Evolutionary conservation across 2,329 filamentous ascomycete species (phyloP), one percentile per base, ranked within the genome.

Genomic region (Penicillium sp.): DNA sequence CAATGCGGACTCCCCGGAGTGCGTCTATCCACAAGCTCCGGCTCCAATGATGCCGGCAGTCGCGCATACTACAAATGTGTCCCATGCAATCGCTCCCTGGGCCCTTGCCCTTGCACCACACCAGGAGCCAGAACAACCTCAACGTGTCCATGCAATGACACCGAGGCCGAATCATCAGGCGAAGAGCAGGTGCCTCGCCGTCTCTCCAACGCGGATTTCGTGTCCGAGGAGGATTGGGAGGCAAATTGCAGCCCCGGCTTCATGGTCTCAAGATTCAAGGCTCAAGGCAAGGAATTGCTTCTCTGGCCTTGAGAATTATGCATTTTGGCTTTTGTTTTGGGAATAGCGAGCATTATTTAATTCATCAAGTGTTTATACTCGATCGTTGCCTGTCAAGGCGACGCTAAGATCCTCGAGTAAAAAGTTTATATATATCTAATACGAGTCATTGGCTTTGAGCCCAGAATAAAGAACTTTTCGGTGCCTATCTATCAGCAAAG

Each of bases 301-400:
- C 21, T 37, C 13, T 48, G 46, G 31, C 19, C 31, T 48, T 48
- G 46, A 33, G 7, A 7, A 10, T 48, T 6, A 48, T 37, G 29
- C 46, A 23, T 48, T 35, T 48, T 23, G 45, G 29, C 7, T 9
- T 31, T 15, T 21, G 6, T 31, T 29, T 33, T 10, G 27, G 46
- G 31, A 48, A 48, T 48, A 48, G 46, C 46, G 46, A 48, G 46
- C 46, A 35, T 48, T 48, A 19, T 48, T 25, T 25, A 37, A 35
- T 48, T 35, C 3, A 23, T 23, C 21, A 48, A 25, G 46, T 48
- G 46, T 48, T 37, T 35, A 35, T 23, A 48, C 31, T 48, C 46
- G 46, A n/a, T 35, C 46, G 46, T 48, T 35, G 19, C 19, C 46
- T 35, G 12, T 17, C 12, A 48, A 13, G 45, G 46, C 3, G 19